phyloP scores from a whole-genome alignment of 129 eudicot genomes.

The Heracleum sosnowskyi region DNA sequence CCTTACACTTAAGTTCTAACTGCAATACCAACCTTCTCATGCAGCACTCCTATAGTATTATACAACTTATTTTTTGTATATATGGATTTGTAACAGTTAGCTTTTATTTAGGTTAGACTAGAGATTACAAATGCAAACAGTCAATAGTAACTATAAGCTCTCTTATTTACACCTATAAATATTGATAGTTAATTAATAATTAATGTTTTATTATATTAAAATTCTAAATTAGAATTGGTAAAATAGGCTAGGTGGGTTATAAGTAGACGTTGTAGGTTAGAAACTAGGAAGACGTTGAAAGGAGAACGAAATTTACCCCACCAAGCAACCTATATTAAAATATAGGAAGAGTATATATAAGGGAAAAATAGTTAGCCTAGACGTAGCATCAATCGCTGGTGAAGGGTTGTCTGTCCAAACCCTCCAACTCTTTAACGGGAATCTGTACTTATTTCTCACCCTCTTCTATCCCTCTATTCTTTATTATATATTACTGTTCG shows the following conservation, averaged over 20 bases:
- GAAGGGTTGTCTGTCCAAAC: conserved; percentile 31
- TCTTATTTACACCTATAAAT: conserved; percentile 9
- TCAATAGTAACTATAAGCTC: neutral
- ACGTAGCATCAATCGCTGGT: conserved; percentile 77
- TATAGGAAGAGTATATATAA: neutral
- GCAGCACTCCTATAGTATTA: too few species aligned
- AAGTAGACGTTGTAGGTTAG: conserved; percentile 88
- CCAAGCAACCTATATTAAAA: conserved; percentile 44
- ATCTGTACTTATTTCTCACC: conserved; percentile 18
- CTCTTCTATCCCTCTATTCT: neutral
- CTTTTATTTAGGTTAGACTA: conserved; percentile 4
- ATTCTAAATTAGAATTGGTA: neutral
- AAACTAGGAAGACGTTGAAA: conserved; percentile 72
- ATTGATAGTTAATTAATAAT: neutral
- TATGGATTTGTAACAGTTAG: neutral
- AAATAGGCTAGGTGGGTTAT: conserved; percentile 50
- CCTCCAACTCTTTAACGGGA: conserved; percentile 59
- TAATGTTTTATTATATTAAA: neutral
- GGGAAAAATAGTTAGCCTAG: conserved; percentile 48
- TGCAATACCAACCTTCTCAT: conserved; percentile 54
- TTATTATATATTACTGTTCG: neutral
- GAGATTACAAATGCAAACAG: neutral
- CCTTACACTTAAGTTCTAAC: conserved; percentile 44
- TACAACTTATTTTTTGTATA: too few species aligned
- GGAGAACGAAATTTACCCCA: conserved; percentile 77